phyloP scores from a whole-genome alignment of 345 rosid species.

The Eutrema yunnanense region DNA sequence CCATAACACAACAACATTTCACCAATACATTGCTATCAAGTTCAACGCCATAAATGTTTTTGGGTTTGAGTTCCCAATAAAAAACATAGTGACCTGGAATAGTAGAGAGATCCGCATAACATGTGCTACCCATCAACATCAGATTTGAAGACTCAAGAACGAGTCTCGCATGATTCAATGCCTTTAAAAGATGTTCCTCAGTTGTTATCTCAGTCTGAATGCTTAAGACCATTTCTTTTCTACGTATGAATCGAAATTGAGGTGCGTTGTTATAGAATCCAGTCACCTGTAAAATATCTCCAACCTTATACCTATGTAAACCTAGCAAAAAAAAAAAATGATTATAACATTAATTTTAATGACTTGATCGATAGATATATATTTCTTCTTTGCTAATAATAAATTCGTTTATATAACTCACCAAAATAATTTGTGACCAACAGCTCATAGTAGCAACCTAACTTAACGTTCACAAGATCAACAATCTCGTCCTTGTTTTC shows the following conservation, averaged over 20 bases:
- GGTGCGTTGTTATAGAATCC: slow-evolving; percentile 60
- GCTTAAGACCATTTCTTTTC: slow-evolving; percentile 42
- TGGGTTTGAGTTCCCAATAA: neutral
- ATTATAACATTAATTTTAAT: no score
- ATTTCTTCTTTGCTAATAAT: neutral
- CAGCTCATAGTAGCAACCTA: slow-evolving; percentile 52
- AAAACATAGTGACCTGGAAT: slow-evolving; percentile 57
- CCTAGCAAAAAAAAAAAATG: neutral
- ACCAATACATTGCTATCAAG: slow-evolving; percentile 38
- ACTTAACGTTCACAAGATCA: slow-evolving; percentile 48
- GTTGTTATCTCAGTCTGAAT: slow-evolving; percentile 50
- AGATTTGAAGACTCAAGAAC: slow-evolving; percentile 35
- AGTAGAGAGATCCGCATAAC: slow-evolving; percentile 41
- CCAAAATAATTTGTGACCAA: slow-evolving; percentile 60
- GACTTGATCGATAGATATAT: neutral
- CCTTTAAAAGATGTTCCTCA: slow-evolving; percentile 54
- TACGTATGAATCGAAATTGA: slow-evolving; percentile 44
- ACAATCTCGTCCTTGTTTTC: slow-evolving; percentile 24
- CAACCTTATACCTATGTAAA: slow-evolving; percentile 17
- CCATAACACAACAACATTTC: slow-evolving; percentile 48
- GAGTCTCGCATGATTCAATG: slow-evolving; percentile 36
- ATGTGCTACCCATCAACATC: slow-evolving; percentile 42
- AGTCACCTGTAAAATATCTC: slow-evolving; percentile 54
- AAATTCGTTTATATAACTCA: neutral
- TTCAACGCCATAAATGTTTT: slow-evolving; percentile 8